Evolutionary conservation across 2,329 filamentous ascomycete species (phyloP).

Genomic region (Microsporum audouinii): DNA sequence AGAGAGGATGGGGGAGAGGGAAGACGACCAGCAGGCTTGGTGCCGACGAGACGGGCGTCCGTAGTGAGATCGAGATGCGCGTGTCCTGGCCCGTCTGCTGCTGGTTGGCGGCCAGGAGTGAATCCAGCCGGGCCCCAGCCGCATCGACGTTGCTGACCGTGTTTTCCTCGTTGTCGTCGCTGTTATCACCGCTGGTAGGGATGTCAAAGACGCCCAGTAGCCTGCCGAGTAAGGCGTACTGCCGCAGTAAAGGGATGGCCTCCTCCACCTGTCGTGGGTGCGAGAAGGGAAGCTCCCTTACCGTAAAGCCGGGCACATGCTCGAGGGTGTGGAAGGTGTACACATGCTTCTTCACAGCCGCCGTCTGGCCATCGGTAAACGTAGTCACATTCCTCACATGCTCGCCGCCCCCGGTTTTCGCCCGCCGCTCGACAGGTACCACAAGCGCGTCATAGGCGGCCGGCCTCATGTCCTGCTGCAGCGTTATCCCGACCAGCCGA

Average conservation of each 20-base stretch:
- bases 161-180: conserved; percentile 6
- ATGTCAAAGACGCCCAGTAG: conserved; percentile 27
- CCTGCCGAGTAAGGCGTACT: conserved; percentile 34
- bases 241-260: conserved; percentile 34
- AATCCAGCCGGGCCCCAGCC: conserved; percentile 43
- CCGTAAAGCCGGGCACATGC: conserved; percentile 29
- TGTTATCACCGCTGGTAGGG: conserved; percentile 5
- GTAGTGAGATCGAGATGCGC: conserved; percentile 1
- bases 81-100: background rate
- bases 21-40: conserved; percentile 14
- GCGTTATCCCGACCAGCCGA: conserved; percentile 28
- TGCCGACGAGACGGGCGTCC: conserved; percentile 9
- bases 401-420: conserved; percentile 14
- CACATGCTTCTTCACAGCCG: conserved; percentile 26
- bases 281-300: conserved; percentile 34
- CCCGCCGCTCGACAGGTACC: conserved; percentile 17
- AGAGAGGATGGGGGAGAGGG: background rate
- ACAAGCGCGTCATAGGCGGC: conserved; percentile 30
- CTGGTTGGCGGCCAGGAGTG: conserved; percentile 34
- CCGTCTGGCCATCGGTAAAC: conserved; percentile 7
- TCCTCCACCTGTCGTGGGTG: conserved; percentile 37
- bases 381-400: background rate
- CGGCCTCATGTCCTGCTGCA: conserved; percentile 32
- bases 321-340: conserved; percentile 36
- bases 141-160: conserved; percentile 30